Evolutionary conservation across 2,329 filamentous ascomycete genomes (phyloP).

Genomic region (Alternaria ventricosa): DNA sequence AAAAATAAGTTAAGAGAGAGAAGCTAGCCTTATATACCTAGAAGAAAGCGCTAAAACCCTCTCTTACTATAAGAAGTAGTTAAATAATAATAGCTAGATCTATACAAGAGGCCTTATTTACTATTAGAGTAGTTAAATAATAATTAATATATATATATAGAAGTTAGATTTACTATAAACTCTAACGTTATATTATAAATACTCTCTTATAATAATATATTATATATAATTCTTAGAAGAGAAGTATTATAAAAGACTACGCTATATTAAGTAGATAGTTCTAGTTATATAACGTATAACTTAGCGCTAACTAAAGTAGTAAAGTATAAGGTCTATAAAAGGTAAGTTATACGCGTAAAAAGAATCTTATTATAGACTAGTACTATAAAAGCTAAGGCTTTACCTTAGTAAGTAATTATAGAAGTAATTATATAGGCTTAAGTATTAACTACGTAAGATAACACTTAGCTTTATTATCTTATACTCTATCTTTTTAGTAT

Average conservation of each 20-base stretch:
- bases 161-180: not conserved
- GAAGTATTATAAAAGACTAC: not conserved
- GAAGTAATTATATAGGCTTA: too few species aligned
- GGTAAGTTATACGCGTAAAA: not conserved
- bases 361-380: too few species aligned
- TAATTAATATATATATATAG: not conserved
- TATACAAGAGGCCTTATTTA: not conserved
- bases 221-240: not conserved
- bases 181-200: not conserved
- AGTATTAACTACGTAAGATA: too few species aligned
- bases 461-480: too few species aligned
- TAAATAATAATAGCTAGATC: not conserved
- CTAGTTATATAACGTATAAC: not conserved
- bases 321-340: not conserved
- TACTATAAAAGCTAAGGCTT: too few species aligned
- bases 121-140: not conserved
- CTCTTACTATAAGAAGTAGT: not conserved
- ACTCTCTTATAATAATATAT: not conserved
- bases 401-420: too few species aligned
- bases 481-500: too few species aligned
- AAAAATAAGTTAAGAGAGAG: not conserved
- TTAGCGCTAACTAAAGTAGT: not conserved
- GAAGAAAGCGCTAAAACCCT: not conserved
- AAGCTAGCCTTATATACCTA: not conserved
- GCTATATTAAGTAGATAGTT: not conserved